Conservation (phyloP, 2,329 filamentous ascomycete species). For the Botrytis fragariae region DNA sequence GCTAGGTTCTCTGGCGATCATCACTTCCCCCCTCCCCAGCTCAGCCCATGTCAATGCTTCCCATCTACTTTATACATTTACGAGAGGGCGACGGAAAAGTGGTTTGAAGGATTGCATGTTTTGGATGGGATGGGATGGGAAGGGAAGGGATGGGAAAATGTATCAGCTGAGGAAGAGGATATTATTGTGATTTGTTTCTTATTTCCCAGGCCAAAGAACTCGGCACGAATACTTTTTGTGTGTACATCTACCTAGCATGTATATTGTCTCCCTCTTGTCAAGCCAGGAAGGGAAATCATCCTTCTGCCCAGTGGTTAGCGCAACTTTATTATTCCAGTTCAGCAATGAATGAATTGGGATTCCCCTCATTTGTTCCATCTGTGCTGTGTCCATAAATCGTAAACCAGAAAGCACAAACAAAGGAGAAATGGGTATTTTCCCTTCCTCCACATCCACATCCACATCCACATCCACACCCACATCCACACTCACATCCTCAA, state of each 20-base stretch:
- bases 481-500: not conserved
- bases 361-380: not conserved
- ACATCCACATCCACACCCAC: no score
- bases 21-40: not conserved
- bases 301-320: not conserved
- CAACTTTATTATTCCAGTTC: not conserved
- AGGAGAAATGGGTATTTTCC: not conserved
- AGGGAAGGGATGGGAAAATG: not conserved
- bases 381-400: not conserved
- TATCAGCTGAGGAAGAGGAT: slow-evolving; percentile 3
- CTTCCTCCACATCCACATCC: not conserved
- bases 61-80: not conserved
- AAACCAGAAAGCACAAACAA: no score
- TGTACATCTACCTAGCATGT: not conserved
- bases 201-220: not conserved
- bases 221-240: not conserved
- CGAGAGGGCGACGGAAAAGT: not conserved
- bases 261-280: not conserved
- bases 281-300: not conserved
- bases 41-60: slow-evolving; percentile 15
- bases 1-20: slow-evolving; percentile 5
- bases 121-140: not conserved
- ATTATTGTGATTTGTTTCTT: not conserved
- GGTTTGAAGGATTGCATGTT: slow-evolving; percentile 1
- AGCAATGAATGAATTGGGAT: not conserved